Base-by-base conservation (phyloP, 106 monocot species). In the Narthecium ossifragum region DNA sequence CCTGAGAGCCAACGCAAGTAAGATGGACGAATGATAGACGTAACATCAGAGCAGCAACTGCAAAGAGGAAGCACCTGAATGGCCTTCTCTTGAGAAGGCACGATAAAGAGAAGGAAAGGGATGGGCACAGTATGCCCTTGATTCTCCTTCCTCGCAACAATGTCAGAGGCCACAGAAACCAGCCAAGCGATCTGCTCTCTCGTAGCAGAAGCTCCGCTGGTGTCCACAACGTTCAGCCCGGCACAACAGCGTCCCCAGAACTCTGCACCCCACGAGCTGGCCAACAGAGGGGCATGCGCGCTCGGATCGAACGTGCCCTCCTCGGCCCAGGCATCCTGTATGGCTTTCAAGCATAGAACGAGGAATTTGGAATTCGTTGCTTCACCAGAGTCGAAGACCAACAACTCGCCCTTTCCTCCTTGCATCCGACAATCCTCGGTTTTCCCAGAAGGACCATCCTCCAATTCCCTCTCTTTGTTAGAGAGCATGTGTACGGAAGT, bases 141-240 rank as follows among this genome's bases (percentile, higher is more conserved):
- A 46, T 77, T 90, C 73, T 98, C 90, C 64, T 76, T 98, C 47
- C 73, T 74, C 0, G 86, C 30, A 34, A 90, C 47, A 22, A 78
- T 78, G 59, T 90, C 90, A 5, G 84, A 73, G 22, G 78, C 84
- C 2, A 41, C 63, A 7, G 86, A 83, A n/a, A 81, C 73, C 54
- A 90, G 15, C 96, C 96, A 98, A 37, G 84, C 80, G 12, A 84
- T 60, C 62, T 98, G 90, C 57, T 98, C 87, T 53, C 65, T 68
- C 43, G 51, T 75, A 22, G 81, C 68, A 71, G 49, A 74, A 47
- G 36, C 63, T 46, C 73, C 81, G 32, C 71, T 55, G 2, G 50
- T 54, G 28, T 79, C 81, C 51, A 81, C 33, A 9, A 98, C 53
- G 29, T 87, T 74, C 17, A 53, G 72, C 5, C 86, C 81, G 33